Evolutionary conservation across 352 stramenopile species (phyloP).

Genomic region (Globisporangium uncinulatum): DNA sequence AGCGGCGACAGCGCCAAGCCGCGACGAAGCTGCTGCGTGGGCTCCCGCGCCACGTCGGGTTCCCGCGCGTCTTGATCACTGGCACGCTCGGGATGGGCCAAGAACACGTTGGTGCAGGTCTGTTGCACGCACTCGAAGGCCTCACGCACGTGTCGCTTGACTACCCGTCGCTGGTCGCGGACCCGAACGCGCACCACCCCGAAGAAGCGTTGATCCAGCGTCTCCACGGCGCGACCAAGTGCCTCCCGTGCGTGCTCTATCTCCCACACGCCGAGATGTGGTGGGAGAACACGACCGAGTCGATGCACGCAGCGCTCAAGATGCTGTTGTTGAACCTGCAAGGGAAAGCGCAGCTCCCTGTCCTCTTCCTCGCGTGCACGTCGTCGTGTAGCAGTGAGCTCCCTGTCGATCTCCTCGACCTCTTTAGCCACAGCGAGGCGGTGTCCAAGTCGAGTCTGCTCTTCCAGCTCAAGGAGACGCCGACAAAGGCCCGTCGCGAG

Average conservation of each 20-base stretch:
- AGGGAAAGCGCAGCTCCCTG: constrained; percentile 52
- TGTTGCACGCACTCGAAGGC: constrained; percentile 74
- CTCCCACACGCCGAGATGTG: constrained; percentile 72
- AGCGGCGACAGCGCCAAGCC: constrained; percentile 16
- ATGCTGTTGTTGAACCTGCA: constrained; percentile 81
- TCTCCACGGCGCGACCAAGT: constrained; percentile 70
- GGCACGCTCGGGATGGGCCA: constrained; percentile 64
- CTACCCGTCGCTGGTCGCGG: constrained; percentile 68
- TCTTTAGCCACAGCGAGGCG: constrained; percentile 50
- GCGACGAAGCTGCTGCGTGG: constrained; percentile 22
- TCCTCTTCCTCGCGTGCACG: constrained; percentile 77
- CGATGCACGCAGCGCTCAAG: constrained; percentile 69
- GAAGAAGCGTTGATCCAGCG: constrained; percentile 77
- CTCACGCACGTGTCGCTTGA: constrained; percentile 78
- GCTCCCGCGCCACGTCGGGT: constrained; percentile 50
- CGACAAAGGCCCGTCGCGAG: constrained; percentile 19
- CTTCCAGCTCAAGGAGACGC: constrained; percentile 31
- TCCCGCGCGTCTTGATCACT: constrained; percentile 64
- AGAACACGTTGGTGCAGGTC: constrained; percentile 48
- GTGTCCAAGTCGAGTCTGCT: constrained; percentile 38
- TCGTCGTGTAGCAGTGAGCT: constrained; percentile 32
- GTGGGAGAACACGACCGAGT: constrained; percentile 67
- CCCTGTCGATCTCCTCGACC: constrained; percentile 38
- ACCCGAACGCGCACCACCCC: constrained; percentile 51
- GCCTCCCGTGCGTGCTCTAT: constrained; percentile 73